Conservation (phyloP, 2,329 filamentous ascomycete species). For the Raffaelea arxii region DNA sequence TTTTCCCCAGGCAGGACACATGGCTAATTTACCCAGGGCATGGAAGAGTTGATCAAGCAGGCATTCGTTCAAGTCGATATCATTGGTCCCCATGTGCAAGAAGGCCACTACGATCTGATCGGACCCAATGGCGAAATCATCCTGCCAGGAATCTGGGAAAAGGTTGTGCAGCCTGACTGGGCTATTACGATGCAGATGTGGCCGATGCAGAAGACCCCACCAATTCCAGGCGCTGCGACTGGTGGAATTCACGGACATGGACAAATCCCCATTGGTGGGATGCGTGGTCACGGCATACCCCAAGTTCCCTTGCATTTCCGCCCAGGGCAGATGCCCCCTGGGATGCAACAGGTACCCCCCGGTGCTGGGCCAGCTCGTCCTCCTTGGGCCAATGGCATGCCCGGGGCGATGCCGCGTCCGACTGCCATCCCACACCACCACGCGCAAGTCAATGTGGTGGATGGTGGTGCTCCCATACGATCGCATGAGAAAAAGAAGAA, state of each 20-base stretch:
- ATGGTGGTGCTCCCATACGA: constrained; percentile 5
- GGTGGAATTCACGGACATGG: neutral
- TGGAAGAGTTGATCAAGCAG: constrained; percentile 80
- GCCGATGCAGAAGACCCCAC: constrained; percentile 38
- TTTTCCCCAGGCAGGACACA: neutral
- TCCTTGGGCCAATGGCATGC: neutral
- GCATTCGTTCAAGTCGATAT: constrained; percentile 71
- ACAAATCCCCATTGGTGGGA: neutral
- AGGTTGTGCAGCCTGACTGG: constrained; percentile 70
- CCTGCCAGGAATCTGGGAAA: constrained; percentile 72
- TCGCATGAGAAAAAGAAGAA: constrained; percentile 12
- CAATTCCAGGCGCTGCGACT: constrained; percentile 6
- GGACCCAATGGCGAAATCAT: constrained; percentile 77
- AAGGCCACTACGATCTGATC: constrained; percentile 71
- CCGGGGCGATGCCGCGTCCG: neutral
- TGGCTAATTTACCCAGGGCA: constrained; percentile 55
- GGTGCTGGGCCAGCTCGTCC: neutral
- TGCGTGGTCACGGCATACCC: neutral
- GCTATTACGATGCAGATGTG: constrained; percentile 50
- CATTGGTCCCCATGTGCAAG: constrained; percentile 64
- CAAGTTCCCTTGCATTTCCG: constrained; percentile 3
- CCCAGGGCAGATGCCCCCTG: constrained; percentile 2
- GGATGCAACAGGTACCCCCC: neutral
- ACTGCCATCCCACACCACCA: neutral
- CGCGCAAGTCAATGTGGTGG: constrained; percentile 6